Percentiles rank a stretch among this genome's conserved stretches.
Conservation (phyloP, 2,329 filamentous ascomycete genomes). For the Xylaria hypoxylon region DNA sequence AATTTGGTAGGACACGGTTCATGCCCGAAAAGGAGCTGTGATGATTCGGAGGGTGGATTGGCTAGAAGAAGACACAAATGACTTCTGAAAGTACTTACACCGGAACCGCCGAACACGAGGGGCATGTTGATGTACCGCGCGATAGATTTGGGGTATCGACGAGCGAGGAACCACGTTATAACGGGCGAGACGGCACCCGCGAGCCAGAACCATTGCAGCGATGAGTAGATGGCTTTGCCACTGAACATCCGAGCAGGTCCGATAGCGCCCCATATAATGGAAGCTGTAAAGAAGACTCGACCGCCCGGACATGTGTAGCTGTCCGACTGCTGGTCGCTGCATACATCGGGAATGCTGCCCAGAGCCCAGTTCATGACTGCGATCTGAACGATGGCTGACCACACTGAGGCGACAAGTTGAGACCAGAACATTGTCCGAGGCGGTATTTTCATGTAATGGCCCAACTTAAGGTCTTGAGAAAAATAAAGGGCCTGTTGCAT, state of each 20-base stretch:
- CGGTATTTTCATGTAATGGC: slow-evolving; percentile 67
- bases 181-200: slow-evolving; percentile 72
- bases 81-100: slow-evolving; percentile 41
- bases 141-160: slow-evolving; percentile 69
- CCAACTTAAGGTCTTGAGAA: slow-evolving; percentile 73
- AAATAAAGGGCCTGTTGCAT: slow-evolving; percentile 76
- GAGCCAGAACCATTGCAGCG: slow-evolving; percentile 78
- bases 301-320: slow-evolving; percentile 68
- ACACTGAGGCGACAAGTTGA: slow-evolving; percentile 62
- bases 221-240: slow-evolving; percentile 69
- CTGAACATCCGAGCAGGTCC: slow-evolving; percentile 78
- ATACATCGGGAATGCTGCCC: slow-evolving; percentile 71
- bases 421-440: slow-evolving; percentile 62
- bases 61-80: neutral
- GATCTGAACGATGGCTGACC: slow-evolving; percentile 65
- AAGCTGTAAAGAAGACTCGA: slow-evolving; percentile 73
- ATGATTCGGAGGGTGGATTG: too few relatives aligned
- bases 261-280: slow-evolving; percentile 79
- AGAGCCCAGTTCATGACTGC: slow-evolving; percentile 75
- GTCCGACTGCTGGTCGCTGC: slow-evolving; percentile 63
- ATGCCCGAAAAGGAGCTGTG: neutral
- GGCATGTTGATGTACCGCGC: slow-evolving; percentile 76
- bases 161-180: slow-evolving; percentile 71
- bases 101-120: slow-evolving; percentile 74
- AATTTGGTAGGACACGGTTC: too few relatives aligned